phyloP scores from a whole-genome alignment of 1,284 basidiomycete genomes.

The Bjerkandera adusta region DNA sequence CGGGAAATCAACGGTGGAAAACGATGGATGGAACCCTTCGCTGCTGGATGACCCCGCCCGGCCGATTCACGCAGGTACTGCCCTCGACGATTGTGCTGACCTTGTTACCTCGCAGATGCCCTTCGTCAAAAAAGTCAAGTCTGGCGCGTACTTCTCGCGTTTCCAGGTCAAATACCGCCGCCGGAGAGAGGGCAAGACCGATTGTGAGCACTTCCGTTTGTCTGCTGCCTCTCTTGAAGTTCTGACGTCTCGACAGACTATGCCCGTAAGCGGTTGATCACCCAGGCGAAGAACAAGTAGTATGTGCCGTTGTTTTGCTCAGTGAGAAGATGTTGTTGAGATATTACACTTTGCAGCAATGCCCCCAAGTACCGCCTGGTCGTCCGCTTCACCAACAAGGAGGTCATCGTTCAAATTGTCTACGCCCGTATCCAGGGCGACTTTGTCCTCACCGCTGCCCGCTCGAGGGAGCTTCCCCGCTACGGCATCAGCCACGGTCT shows the following conservation, averaged over 20 bases:
- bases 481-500: constrained; percentile 99
- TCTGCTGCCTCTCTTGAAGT: not conserved
- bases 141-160: constrained; percentile 93
- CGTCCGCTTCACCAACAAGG: constrained; percentile 95
- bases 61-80: constrained; percentile 3
- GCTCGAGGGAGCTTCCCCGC: constrained; percentile 89
- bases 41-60: constrained; percentile 33
- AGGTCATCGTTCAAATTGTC: constrained; percentile 91
- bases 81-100: constrained; percentile 13
- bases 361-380: constrained; percentile 98
- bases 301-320: constrained; percentile 33
- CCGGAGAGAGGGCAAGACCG: constrained; percentile 96
- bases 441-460: constrained; percentile 86
- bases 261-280: constrained; percentile 93
- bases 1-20: constrained; percentile 10
- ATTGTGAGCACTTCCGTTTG: constrained; percentile 63
- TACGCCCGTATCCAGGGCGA: constrained; percentile 98
- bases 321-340: not conserved
- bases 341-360: constrained; percentile 51
- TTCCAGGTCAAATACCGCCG: constrained; percentile 98
- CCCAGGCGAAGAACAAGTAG: constrained; percentile 99
- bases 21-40: constrained; percentile 27
- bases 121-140: constrained; percentile 87
- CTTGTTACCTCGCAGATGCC: constrained; percentile 60
- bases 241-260: constrained; percentile 62